phyloP scores from a whole-genome alignment of 1,139 yeast species.

The Scheffersomyces lignicola region DNA sequence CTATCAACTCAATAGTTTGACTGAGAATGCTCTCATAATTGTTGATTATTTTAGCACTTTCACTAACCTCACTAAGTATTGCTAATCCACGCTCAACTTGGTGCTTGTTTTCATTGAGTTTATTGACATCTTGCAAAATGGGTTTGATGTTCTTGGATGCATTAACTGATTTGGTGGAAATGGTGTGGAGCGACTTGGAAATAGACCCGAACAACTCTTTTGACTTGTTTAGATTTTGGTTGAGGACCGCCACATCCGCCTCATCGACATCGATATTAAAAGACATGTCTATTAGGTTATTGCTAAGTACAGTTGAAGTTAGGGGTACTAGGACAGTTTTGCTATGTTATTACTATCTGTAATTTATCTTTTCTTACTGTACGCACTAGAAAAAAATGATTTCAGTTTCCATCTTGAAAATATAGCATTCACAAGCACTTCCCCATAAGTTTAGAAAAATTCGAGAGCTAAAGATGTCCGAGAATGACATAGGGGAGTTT shows the following conservation, averaged over 20 bases:
- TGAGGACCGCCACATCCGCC: slow-evolving; percentile 81
- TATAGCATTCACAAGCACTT: too few relatives aligned
- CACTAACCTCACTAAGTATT: slow-evolving; percentile 64
- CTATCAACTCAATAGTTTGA: slow-evolving; percentile 39
- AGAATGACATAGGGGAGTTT: too few relatives aligned
- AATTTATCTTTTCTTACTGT: too few relatives aligned
- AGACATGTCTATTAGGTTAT: slow-evolving; percentile 15
- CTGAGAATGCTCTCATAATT: slow-evolving; percentile 47
- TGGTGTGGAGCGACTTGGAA: slow-evolving; percentile 52
- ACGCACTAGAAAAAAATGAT: too few relatives aligned
- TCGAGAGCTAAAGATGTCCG: too few relatives aligned
- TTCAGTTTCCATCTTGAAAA: too few relatives aligned
- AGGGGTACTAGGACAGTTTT: neutral
- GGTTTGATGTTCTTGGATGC: slow-evolving; percentile 74
- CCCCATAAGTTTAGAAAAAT: too few relatives aligned
- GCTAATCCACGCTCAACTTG: slow-evolving; percentile 63
- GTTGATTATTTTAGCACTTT: slow-evolving; percentile 61
- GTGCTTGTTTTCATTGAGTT: slow-evolving; percentile 52
- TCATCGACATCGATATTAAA: slow-evolving; percentile 62
- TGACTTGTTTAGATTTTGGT: slow-evolving; percentile 67
- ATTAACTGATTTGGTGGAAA: slow-evolving; percentile 57
- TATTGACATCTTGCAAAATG: slow-evolving; percentile 62
- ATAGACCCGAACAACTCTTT: slow-evolving; percentile 58
- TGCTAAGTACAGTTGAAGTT: neutral
- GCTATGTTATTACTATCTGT: too few relatives aligned